Percentiles rank a stretch among this genome's conserved stretches.
These are phyloP conservation scores for Penicillium pancosmium DNA, from an alignment of 495 filamentous ascomycete species.

Conservation along the genomic window DNA sequence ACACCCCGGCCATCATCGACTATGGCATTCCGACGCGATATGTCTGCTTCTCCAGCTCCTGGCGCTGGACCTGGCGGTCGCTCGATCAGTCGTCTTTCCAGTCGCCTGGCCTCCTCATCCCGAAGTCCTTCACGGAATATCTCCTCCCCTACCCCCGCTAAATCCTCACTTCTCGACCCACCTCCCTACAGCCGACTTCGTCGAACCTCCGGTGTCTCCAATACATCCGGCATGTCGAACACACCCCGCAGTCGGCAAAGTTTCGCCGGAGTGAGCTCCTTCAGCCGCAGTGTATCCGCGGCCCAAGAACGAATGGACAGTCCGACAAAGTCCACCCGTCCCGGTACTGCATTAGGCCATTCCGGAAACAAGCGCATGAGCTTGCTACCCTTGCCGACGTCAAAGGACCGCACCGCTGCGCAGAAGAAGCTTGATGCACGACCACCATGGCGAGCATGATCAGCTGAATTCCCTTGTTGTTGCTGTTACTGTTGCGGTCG, in stretches of 20 bases:
- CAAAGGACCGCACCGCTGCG: slow-evolving; percentile 28
- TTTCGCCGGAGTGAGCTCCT: slow-evolving; percentile 37
- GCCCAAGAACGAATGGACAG: slow-evolving; percentile 28
- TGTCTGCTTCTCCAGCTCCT: slow-evolving; percentile 47
- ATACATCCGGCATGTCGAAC: slow-evolving; percentile 26
- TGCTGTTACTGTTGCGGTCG: background rate
- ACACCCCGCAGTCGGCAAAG: slow-evolving; percentile 47
- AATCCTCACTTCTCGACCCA: slow-evolving; percentile 38
- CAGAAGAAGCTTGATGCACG: slow-evolving; percentile 38
- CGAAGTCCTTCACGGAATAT: slow-evolving; percentile 39
- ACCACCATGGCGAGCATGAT: slow-evolving; percentile 42
- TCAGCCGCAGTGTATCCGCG: slow-evolving; percentile 42
- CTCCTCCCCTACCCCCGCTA: slow-evolving; percentile 34
- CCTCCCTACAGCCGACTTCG: slow-evolving; percentile 48
- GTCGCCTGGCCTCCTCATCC: slow-evolving; percentile 43
- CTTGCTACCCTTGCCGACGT: slow-evolving; percentile 48
- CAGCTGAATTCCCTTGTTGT: background rate
- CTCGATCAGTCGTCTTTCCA: slow-evolving; percentile 42
- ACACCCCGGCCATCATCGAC: slow-evolving; percentile 45
- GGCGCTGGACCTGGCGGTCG: slow-evolving; percentile 18
- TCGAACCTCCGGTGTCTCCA: slow-evolving; percentile 31
- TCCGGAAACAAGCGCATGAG: slow-evolving; percentile 51
- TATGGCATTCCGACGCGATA: slow-evolving; percentile 42
- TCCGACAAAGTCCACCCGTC: slow-evolving; percentile 41
- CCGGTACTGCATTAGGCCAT: slow-evolving; percentile 50